These are phyloP conservation scores for Leishmania gerbilli DNA, from an alignment of 208 protist species.

Conservation along the genomic window DNA sequence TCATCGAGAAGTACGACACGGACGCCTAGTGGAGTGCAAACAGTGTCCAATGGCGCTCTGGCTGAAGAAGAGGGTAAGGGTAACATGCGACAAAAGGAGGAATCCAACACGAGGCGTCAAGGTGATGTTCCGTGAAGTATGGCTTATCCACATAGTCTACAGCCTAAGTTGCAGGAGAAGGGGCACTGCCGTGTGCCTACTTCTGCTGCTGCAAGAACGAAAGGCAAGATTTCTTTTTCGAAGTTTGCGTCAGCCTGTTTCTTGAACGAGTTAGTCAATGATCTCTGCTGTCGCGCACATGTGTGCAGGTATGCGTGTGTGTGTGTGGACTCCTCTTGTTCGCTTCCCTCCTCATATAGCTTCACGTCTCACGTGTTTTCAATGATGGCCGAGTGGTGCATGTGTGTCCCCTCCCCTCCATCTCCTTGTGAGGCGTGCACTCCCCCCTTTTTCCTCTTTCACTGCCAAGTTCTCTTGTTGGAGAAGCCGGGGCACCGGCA, in stretches of 20 bases:
- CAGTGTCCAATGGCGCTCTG: not conserved
- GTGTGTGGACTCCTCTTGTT: not conserved
- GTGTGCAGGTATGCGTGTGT: not conserved
- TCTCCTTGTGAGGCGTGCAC: not conserved
- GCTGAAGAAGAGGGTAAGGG: not conserved
- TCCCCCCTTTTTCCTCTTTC: not conserved
- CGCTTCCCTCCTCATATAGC: not conserved
- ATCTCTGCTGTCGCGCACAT: not conserved
- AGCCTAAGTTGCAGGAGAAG: not conserved
- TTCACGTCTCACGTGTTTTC: not conserved
- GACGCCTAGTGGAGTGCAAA: conserved; percentile 25
- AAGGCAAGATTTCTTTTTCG: not conserved
- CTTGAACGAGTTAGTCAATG: not conserved
- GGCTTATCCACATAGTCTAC: not conserved
- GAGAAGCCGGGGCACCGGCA: too few relatives aligned
- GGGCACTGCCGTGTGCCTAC: not conserved
- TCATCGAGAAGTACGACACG: conserved; percentile 78
- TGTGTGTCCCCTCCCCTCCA: not conserved
- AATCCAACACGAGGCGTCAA: not conserved
- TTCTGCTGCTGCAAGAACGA: not conserved
- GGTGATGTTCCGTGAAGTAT: not conserved
- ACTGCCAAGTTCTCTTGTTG: not conserved
- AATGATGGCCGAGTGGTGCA: not conserved
- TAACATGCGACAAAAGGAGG: not conserved
- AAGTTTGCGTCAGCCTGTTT: not conserved